phyloP scores from a whole-genome alignment of 2,329 filamentous ascomycete species.

The Exophiala lecanii-corni region DNA sequence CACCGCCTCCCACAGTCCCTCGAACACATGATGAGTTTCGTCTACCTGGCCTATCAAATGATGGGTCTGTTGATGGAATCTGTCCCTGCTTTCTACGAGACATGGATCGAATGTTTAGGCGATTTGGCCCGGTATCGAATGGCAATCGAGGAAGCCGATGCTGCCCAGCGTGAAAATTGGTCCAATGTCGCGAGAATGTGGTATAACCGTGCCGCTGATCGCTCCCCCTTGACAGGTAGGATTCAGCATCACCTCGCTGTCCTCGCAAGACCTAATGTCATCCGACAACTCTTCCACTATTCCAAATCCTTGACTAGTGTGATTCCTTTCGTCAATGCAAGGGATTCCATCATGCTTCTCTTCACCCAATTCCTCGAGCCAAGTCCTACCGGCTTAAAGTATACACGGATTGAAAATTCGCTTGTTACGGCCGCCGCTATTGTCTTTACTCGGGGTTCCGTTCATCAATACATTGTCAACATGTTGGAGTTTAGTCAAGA shows the following conservation, averaged over 20 bases:
- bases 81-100: constrained; percentile 74
- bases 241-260: constrained; percentile 84
- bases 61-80: constrained; percentile 84
- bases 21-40: constrained; percentile 87
- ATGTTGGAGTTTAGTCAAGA: constrained; percentile 40
- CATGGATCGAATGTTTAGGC: constrained; percentile 89
- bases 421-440: constrained; percentile 53
- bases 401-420: constrained; percentile 39
- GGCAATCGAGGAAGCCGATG: constrained; percentile 82
- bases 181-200: constrained; percentile 72
- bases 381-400: constrained; percentile 27
- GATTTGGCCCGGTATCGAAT: constrained; percentile 82
- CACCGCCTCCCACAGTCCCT: constrained; percentile 69
- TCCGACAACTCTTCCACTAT: constrained; percentile 54
- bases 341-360: constrained; percentile 53
- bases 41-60: constrained; percentile 85
- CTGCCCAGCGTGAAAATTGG: constrained; percentile 74
- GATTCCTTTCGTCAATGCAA: constrained; percentile 52
- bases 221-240: constrained; percentile 67
- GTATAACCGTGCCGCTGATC: constrained; percentile 79
- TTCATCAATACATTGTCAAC: constrained; percentile 37
- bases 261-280: constrained; percentile 52
- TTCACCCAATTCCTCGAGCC: constrained; percentile 48
- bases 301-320: constrained; percentile 53
- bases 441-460: constrained; percentile 38